Evolutionary conservation across 2,329 filamentous ascomycete species (phyloP), one percentile per base, ranked within the genome.

Genomic region (Geoglossum cookeanum): DNA sequence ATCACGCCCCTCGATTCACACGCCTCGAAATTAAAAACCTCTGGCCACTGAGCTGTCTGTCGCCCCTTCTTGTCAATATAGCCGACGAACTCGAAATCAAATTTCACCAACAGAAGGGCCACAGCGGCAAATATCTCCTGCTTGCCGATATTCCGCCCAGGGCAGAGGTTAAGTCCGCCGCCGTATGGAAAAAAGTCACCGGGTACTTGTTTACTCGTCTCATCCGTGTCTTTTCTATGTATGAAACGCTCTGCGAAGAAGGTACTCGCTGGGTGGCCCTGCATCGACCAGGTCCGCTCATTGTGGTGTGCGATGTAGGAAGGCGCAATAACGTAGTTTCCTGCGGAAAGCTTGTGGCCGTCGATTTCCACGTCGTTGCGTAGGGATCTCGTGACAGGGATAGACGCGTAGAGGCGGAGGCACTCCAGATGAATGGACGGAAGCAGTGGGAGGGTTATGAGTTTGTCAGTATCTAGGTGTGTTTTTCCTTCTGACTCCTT

Each of bases 131-230:
- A 60, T 32, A 73, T 68, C 62, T 72, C 68, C 48, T 66, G 64
- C 60, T 73, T 73, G 0, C 70, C 70, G 59, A 72, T 70, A 52
- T 67, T 62, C 0, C 70, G 64, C 1, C 71, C 71, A 1, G 71
- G 68, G 54, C 71, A 74, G 5, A 69, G 65, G 1, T 62, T 60
- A 0, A 60, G 45, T 0, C 70, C 70, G 4, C 68, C 69, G n/a
- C 70, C 68, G 44, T 62, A 67, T 27, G 64, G 65, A 32, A 67
- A 62, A 60, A 59, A 66, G 22, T 59, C 59, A 2, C 63, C 62
- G 33, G 17, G 35, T 7, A 13, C 13, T 4, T 17, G 1, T 2
- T 22, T 15, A 7, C 15, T 27, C 3, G 29, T 37, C 49, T 32
- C 49, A 7, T 32, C 49, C 33, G 15, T 27, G 49, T 6, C 22